A percentile compares a stretch with the other conserved stretches of the same genome.
Evolutionary conservation across 495 filamentous ascomycete species (phyloP).

Genomic region (Aspergillus conjunctus): DNA sequence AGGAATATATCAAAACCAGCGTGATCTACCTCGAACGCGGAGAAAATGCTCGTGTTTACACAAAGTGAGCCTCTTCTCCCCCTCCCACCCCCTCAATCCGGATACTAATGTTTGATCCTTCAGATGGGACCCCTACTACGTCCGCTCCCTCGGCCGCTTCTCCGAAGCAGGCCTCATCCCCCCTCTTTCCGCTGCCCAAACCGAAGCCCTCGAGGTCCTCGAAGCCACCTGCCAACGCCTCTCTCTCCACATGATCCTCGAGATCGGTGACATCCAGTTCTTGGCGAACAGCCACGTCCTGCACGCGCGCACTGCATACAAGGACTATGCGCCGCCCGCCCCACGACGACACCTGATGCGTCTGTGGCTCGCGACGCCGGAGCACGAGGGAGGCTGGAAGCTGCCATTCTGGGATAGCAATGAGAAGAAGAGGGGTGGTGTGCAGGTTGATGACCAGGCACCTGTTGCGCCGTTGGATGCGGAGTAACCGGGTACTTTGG

Average conservation of each 20-base stretch:
- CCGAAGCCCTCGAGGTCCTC: constrained; percentile 63
- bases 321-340: constrained; percentile 62
- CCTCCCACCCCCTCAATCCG: not conserved
- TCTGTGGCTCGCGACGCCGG: constrained; percentile 79
- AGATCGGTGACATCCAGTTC: constrained; percentile 81
- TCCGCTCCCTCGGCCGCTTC: constrained; percentile 67
- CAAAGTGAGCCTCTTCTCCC: constrained; percentile 42
- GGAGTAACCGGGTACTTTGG: constrained; percentile 50
- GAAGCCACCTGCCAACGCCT: constrained; percentile 67
- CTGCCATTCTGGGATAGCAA: constrained; percentile 78
- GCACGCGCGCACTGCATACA: constrained; percentile 69
- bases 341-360: constrained; percentile 79
- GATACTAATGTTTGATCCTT: not conserved
- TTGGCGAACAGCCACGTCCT: constrained; percentile 68
- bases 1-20: constrained; percentile 71
- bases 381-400: constrained; percentile 82
- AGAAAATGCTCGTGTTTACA: constrained; percentile 54
- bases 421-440: constrained; percentile 82
- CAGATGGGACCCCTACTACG: constrained; percentile 82
- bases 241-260: constrained; percentile 74
- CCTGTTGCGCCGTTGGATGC: constrained; percentile 72
- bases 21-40: constrained; percentile 73
- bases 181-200: constrained; percentile 62
- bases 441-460: constrained; percentile 78
- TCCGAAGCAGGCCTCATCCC: constrained; percentile 67